Evolutionary conservation across 805 yeast species (phyloP), one percentile per base, ranked within the genome.

Genomic region (Yarrowia sp.): DNA sequence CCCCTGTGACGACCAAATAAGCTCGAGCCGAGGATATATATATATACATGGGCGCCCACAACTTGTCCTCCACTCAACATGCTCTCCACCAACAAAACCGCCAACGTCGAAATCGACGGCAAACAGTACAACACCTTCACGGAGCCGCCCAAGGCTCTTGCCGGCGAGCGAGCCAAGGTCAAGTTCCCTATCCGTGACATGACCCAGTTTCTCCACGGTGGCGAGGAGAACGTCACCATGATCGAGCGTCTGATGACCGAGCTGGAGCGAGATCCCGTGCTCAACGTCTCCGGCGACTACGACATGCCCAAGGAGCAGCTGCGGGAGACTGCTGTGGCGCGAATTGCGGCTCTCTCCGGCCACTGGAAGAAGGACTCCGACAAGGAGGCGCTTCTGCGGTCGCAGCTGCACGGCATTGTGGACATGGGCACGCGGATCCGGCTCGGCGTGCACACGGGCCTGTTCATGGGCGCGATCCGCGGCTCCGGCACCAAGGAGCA

Each of bases 401-500:
- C 73, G 35, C 64, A 69, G 18, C 39, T 71, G 14, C 63, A 73
- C 10, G 70, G 73, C 3, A 49, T 73, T 16, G 66, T 69, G 64
- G 97, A 93, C 73, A 96, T 96, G 16, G 86, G 85, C 67, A 76
- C 88, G 42, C 83, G 84, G 53, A 91, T 97, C 32, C 82, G 98
- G 69, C 74, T 89, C 55, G 97, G 96, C 36, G 91, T 92, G 61
- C 96, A 92, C 77, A 78, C 87, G 65, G 97, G 97, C 3, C 79
- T 92, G 63, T 93, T 93, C 72, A 79, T 90, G 62, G 82, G 84
- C 64, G 89, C 96, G 63, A 76, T 92, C 63, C 83, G 86, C 66
- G 97, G 97, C 65, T 88, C 88, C 68, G 98, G 97, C 66, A 87
- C 97, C 10, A 80, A 82, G 35, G 89, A 84, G 63, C 98, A 92